Evolutionary conservation across 768 basidiomycete species (phyloP).

Genomic region (Phaeotremella skinneri): DNA sequence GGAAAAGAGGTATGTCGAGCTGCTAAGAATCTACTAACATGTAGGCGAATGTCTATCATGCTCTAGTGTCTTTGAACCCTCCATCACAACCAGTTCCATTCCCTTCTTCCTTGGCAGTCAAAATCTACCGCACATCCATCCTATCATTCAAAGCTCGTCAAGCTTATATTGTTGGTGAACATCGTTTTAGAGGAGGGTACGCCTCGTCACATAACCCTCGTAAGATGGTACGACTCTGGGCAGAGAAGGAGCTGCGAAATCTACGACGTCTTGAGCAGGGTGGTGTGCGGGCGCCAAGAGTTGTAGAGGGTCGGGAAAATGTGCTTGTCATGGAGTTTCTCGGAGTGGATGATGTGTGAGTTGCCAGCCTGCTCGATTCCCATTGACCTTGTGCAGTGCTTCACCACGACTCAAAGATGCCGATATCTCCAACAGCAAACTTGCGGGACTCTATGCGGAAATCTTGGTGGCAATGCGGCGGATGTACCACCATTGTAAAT

Average conservation of each 20-base stretch:
- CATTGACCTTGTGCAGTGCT: constrained; percentile 60
- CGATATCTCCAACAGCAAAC: constrained; percentile 57
- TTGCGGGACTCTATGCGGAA: constrained; percentile 69
- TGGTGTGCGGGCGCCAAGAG: constrained; percentile 81
- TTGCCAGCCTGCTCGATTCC: constrained; percentile 24
- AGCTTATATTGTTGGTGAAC: constrained; percentile 91
- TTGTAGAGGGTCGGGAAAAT: constrained; percentile 91
- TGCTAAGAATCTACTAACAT: background rate
- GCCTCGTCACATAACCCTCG: constrained; percentile 77
- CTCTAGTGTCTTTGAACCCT: constrained; percentile 57
- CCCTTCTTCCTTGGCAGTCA: constrained; percentile 73
- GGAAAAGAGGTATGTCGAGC: constrained; percentile 81
- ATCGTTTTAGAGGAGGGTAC: constrained; percentile 82
- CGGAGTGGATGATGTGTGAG: constrained; percentile 78
- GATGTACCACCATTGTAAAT: constrained; percentile 84
- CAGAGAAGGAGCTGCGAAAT: constrained; percentile 98
- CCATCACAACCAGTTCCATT: constrained; percentile 24
- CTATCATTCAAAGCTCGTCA: constrained; percentile 97
- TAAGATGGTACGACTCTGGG: constrained; percentile 98
- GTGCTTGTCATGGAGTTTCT: constrained; percentile 94
- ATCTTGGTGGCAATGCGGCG: constrained; percentile 73
- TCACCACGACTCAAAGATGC: constrained; percentile 94
- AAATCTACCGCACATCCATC: constrained; percentile 98
- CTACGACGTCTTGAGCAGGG: constrained; percentile 77
- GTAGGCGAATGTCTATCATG: constrained; percentile 97